Conservation (phyloP, 116 monocot species). For the Thalassia testudinum region DNA sequence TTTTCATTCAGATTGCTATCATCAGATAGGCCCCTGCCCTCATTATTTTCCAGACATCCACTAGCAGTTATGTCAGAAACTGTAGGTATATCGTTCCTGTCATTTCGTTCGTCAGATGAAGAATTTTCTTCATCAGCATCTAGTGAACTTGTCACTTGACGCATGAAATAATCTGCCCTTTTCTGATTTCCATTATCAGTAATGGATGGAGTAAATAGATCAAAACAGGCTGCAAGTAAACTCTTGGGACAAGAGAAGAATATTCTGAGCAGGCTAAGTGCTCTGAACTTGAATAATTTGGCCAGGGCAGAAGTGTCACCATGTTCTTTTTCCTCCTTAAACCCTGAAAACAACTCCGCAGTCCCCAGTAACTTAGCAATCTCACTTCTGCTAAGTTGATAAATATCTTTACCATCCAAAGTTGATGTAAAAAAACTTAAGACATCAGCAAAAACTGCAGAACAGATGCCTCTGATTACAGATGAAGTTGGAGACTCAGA, state of each 20-base stretch:
- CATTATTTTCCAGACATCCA: constrained; percentile 13
- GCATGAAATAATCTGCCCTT: constrained; percentile 56
- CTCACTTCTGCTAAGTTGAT: constrained; percentile 23
- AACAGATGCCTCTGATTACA: constrained; percentile 65
- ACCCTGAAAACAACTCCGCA: constrained; percentile 32
- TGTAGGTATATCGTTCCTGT: background rate
- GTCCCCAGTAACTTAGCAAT: constrained; percentile 47
- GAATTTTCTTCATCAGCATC: constrained; percentile 16
- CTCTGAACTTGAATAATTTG: constrained; percentile 60
- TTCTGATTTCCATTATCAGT: constrained; percentile 25
- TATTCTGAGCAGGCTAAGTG: constrained; percentile 48
- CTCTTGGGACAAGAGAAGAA: constrained; percentile 62
- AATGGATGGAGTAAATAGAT: constrained; percentile 33
- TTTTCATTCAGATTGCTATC: no score
- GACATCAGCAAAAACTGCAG: constrained; percentile 56
- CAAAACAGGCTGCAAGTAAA: constrained; percentile 73
- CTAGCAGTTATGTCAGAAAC: background rate
- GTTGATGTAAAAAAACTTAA: constrained; percentile 61
- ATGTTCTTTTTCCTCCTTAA: constrained; percentile 43
- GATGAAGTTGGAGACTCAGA: constrained; percentile 65
- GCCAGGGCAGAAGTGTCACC: constrained; percentile 14
- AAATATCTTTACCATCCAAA: constrained; percentile 62
- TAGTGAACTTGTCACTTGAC: constrained; percentile 47
- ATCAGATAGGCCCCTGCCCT: constrained; percentile 10
- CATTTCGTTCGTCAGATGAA: constrained; percentile 11